Base-by-base conservation (phyloP, 1,139 yeast species). In the Sugiyamaella pinicola region DNA sequence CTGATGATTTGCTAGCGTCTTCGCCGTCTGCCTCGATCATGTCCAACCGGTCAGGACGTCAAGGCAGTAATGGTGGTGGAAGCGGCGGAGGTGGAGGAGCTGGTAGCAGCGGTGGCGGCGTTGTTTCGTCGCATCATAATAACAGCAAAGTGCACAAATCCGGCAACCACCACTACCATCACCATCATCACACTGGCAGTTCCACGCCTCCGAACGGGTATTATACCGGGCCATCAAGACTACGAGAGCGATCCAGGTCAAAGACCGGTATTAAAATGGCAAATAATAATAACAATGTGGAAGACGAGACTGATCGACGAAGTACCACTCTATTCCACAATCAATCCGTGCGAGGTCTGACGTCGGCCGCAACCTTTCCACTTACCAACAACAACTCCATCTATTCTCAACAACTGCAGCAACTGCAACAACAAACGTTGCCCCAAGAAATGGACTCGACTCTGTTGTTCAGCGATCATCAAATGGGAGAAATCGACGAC, bases 111-210 rank as follows among this genome's bases (percentile, higher is more conserved):
- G 31, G 31, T 26, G 31, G 31, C 9, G 31, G 9, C 31, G 28
- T 29, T 12, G 37, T 34, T 13, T 12, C 47, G 15, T 31, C 44
- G 1, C 52, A 46, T 15, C 56, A 53, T 19, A 50, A 51, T 35
- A 51, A 13, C 33, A 50, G 46, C 21, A 54, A 54, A 37, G 52
- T 59, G 1, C 62, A 59, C 49, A 53, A 56, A 41, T 56, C 61
- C 4, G 61, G 61, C 6, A 47, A 51, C 2, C 48, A 53, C 18
- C 61, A 57, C 19, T 43, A 52, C 38, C 57, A 58, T 33, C 53
- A 50, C 35, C 56, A 51, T 26, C 55, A 42, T 31, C 47, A 45
- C 33, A 19, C 17, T 10, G 51, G 53, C 13, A 28, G 35, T 8
- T 35, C 56, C 10, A 38, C 50, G 9, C 49, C 55, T 6, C 49